Conservation (phyloP, 2,329 filamentous ascomycete genomes). For the Fusarium tupiense region DNA sequence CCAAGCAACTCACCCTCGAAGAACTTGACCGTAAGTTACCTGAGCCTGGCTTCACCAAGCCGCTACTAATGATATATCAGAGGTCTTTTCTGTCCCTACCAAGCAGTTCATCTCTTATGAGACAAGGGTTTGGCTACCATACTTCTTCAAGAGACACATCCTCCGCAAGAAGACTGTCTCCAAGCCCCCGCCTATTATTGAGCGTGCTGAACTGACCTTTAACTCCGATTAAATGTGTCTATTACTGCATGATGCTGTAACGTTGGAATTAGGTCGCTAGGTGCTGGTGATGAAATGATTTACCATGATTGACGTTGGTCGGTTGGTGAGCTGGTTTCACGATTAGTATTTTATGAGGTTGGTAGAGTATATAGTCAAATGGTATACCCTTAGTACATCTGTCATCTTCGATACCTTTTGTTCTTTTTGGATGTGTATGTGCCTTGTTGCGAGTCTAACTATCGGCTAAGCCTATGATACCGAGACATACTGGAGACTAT, state of each 20-base stretch:
- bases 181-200: constrained; percentile 47
- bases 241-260: rapidly evolving
- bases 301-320: background rate
- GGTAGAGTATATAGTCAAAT: background rate
- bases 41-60: rapidly evolving
- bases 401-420: rapidly evolving
- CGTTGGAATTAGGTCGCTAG: rapidly evolving
- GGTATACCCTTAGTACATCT: background rate
- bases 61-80: background rate
- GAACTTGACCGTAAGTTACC: constrained; percentile 52
- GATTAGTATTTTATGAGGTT: background rate
- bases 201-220: constrained; percentile 16
- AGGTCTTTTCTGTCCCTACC: constrained; percentile 48
- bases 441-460: rapidly evolving
- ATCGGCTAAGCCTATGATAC: no score
- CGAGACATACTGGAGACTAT: no score
- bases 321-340: background rate
- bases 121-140: constrained; percentile 47
- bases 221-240: background rate
- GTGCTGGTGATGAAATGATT: background rate
- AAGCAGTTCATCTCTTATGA: constrained; percentile 47
- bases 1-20: constrained; percentile 61
- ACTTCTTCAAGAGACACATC: constrained; percentile 52
- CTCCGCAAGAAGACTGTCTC: constrained; percentile 43
- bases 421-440: rapidly evolving